phyloP scores from a whole-genome alignment of 371 early-diverging fungal species.

The Batkoa obscura region DNA sequence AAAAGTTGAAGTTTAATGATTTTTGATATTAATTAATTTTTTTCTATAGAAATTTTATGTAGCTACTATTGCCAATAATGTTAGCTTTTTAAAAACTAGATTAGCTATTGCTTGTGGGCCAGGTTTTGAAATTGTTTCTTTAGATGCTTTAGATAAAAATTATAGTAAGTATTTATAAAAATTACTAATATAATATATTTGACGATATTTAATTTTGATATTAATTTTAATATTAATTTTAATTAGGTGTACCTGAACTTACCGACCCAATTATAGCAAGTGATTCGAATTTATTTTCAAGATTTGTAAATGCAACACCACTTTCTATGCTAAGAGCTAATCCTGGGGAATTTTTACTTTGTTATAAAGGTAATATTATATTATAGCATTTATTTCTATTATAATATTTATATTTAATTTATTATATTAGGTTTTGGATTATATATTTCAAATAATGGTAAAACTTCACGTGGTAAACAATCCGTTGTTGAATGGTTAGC shows the following conservation, averaged over 20 bases:
- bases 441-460: constrained; percentile 69
- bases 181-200: too few relatives aligned
- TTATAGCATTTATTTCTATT: too few relatives aligned
- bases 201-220: too few relatives aligned
- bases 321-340: constrained; percentile 60
- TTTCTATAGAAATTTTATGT: constrained; percentile 61
- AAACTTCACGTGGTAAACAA: constrained; percentile 35
- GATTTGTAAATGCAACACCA: constrained; percentile 45
- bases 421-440: constrained; percentile 51
- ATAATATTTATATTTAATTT: not conserved
- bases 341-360: constrained; percentile 59
- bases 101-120: constrained; percentile 68
- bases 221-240: not conserved
- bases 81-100: constrained; percentile 60
- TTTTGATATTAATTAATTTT: not conserved
- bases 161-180: not conserved
- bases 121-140: constrained; percentile 83
- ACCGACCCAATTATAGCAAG: constrained; percentile 24
- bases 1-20: not conserved
- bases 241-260: constrained; percentile 39
- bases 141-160: constrained; percentile 53
- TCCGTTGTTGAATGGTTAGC: constrained; percentile 66
- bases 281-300: constrained; percentile 56
- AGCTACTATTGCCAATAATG: constrained; percentile 52
- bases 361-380: constrained; percentile 47